Evolutionary conservation across 108 stramenopile species (phyloP), one percentile per base, ranked within the genome.

Genomic region (Cyclotella baltica): DNA sequence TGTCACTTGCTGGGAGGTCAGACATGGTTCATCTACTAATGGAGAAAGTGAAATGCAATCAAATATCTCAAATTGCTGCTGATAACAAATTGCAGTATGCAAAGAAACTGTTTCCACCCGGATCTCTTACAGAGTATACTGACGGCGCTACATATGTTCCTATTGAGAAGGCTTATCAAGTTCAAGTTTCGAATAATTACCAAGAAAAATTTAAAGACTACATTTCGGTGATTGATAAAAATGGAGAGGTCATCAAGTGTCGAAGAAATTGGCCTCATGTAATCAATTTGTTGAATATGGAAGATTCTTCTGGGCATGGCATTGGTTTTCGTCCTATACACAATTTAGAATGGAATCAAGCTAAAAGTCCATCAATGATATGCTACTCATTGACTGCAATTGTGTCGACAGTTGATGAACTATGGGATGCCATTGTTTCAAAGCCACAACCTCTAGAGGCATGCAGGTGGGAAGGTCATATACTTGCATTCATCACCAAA

Each of bases 121-220:
- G n/a, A n/a, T 10, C 9, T 55, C n/a, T 55, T 8, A 25, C n/a
- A 5, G 6, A 25, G 19, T 55, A 25, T 25, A 23, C 8, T 55
- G 22, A 55, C n/a, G 53, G 53, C 19, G 53, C 53, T 18, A 55
- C 53, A 23, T 55, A 23, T n/a, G 53, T 55, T n/a, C 53, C 53
- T 15, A 8, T n/a, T n/a, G 6, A 5, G 8, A 25, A 10, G 8
- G n/a, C 53, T n/a, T 23, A 8, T 55, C 6, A 55, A 25, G 19
- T 55, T 55, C 53, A 55, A 18, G 8, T 43, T 8, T 43, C 40
- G 13, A 43, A 43, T 43, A 13, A 8, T 43, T n/a, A n/a, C n/a
- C n/a, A n/a, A n/a, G 40, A 43, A 13, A 13, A 43, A 43, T 43
- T 13, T n/a, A n/a, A n/a, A n/a, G n/a, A n/a, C n/a, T n/a, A n/a